A percentile compares a stretch with the other conserved stretches of the same genome.
Evolutionary conservation across 257 asterid genomes (phyloP).

Genomic region (Solanum sparsipilum): DNA sequence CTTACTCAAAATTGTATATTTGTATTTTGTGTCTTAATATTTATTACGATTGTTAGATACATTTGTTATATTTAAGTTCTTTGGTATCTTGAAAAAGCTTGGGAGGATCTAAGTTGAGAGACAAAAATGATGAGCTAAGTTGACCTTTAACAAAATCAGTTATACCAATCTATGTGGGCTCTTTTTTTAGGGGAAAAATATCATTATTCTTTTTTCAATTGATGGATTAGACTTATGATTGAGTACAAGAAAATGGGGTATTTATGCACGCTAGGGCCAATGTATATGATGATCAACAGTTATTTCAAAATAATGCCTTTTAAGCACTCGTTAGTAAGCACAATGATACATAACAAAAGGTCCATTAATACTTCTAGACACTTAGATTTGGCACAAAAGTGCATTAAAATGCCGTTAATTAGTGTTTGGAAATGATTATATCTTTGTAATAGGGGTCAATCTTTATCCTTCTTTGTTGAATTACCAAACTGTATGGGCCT

Average conservation of each 20-base stretch:
- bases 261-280: constrained; percentile 3
- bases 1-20: neutral
- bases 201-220: neutral
- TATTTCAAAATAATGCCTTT: neutral
- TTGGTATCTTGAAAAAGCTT: neutral
- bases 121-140: neutral
- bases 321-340: neutral
- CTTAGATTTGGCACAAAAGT: neutral
- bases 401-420: neutral
- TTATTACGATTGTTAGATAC: neutral
- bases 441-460: neutral
- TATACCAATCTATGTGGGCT: neutral
- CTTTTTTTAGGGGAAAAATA: neutral
- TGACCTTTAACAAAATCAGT: neutral
- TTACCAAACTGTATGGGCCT: neutral
- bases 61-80: neutral
- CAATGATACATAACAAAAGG: neutral
- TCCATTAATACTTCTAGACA: neutral
- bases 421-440: neutral
- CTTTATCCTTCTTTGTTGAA: neutral
- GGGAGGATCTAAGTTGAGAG: neutral
- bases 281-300: constrained; percentile 16
- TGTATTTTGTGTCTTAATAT: neutral
- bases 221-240: neutral
- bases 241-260: neutral